Evolutionary conservation across 768 basidiomycete species (phyloP), one percentile per base, ranked within the genome.

Genomic region (Kwoniella botswanensis): DNA sequence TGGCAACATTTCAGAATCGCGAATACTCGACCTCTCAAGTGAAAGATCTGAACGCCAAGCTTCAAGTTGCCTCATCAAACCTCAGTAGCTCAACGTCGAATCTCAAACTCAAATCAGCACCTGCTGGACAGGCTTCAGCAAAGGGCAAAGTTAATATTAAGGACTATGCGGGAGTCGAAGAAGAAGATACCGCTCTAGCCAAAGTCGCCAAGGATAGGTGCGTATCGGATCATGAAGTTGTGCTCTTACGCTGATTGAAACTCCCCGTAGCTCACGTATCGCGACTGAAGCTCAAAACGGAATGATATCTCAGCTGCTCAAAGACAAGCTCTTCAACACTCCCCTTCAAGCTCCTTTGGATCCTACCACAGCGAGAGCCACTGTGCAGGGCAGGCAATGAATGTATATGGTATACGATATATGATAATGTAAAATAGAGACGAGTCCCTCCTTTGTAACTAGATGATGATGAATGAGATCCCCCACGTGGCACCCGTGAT

Each of bases 161-260:
- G 52, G 66, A 72, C 24, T 70, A 65, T 50, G 71, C 59, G 5
- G 74, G 75, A 5, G 73, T 81, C 2, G 92, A 93, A 86, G 93
- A 91, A 75, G 93, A 94, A 74, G 93, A 94, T 64, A 94, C 90
- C 67, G 89, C 92, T 72, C 86, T 98, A 26, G 87, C 88, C 18
- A 95, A 94, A 86, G 90, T 90, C n/a, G 92, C 95, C 29, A 91
- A 90, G 82, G 96, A 99, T 81, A 91, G 93, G 93, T 92, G 71
- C 62, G 86, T 84, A 57, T 15, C 1, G 18, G 22, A 35, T 24
- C 7, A 54, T 21, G 3, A 44, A 44, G 3, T 11, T 53, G 64
- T 35, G 29, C 13, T 21, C n/a, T 42, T 53, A 29, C 13, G 29
- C 57, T 59, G 24, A 59, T 24, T 4, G 15, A 17, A 29, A 50